Percentiles rank a stretch among this genome's conserved stretches.
Evolutionary conservation across 306 rosid species (phyloP).

Genomic region (Crataegus laevigata): DNA sequence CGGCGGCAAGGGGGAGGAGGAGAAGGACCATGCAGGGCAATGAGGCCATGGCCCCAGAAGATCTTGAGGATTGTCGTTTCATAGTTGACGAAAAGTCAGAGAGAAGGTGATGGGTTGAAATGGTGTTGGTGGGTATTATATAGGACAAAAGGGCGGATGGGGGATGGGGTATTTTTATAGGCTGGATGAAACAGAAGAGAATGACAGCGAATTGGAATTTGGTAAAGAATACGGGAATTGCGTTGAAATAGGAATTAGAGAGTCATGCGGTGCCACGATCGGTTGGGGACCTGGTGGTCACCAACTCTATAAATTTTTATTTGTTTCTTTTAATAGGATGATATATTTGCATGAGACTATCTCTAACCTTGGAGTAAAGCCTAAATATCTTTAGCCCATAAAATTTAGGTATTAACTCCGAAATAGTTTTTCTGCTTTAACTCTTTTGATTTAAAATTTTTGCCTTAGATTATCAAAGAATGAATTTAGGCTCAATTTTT

Average conservation of each 20-base stretch:
- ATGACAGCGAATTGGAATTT: not conserved
- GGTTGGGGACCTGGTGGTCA: not conserved
- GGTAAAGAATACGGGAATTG: not conserved
- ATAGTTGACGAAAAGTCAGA: not conserved
- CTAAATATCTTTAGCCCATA: too few relatives aligned
- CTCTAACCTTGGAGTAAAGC: too few relatives aligned
- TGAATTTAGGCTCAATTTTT: too few relatives aligned
- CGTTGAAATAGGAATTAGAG: not conserved
- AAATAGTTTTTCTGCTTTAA: too few relatives aligned
- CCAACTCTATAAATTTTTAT: not conserved
- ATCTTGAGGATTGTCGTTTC: not conserved
- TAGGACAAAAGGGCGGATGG: not conserved
- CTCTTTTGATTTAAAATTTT: too few relatives aligned
- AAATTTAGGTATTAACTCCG: too few relatives aligned
- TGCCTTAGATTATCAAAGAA: too few relatives aligned
- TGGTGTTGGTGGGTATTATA: not conserved
- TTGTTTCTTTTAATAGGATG: not conserved
- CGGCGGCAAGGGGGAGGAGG: constrained; percentile 5
- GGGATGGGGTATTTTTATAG: not conserved
- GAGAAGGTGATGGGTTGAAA: not conserved
- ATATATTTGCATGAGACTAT: too few relatives aligned
- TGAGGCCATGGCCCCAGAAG: not conserved
- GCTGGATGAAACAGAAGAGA: not conserved
- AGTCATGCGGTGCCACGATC: not conserved
- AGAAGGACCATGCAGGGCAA: not conserved